phyloP scores from a whole-genome alignment of 176 grass and related monocot genomes.

The Rhynchospora pubera region DNA sequence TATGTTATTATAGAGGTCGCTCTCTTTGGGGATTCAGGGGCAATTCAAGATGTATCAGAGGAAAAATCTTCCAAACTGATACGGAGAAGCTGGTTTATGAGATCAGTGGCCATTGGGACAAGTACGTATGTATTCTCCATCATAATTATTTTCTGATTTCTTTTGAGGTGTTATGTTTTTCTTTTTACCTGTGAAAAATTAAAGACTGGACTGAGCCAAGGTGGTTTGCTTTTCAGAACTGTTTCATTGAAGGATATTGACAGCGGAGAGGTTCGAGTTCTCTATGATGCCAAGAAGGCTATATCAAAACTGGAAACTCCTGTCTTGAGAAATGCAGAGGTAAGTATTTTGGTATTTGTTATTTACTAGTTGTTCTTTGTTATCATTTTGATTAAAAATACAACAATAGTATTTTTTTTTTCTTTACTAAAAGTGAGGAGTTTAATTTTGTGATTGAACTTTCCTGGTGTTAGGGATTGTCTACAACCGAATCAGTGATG shows the following conservation, averaged over 20 bases:
- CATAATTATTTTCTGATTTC: neutral
- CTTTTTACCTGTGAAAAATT: neutral
- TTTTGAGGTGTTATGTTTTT: neutral
- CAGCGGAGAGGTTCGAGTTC: constrained; percentile 37
- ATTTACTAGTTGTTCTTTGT: neutral
- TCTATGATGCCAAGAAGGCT: constrained; percentile 52
- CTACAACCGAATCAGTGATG: constrained; percentile 37
- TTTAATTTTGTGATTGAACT: neutral
- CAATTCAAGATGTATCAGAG: constrained; percentile 41
- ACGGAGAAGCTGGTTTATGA: constrained; percentile 31
- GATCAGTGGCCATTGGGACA: constrained; percentile 75
- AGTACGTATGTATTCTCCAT: constrained; percentile 3
- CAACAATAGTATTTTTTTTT: neutral
- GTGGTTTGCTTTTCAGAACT: constrained; percentile 5
- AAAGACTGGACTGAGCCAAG: neutral
- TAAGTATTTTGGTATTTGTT: neutral
- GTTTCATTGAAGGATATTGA: constrained; percentile 45
- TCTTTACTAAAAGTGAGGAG: neutral
- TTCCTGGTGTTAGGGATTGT: constrained; percentile 34
- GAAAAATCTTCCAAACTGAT: constrained; percentile 33
- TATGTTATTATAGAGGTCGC: constrained; percentile 43
- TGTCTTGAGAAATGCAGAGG: constrained; percentile 39
- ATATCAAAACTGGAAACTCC: constrained; percentile 56
- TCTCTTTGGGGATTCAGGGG: constrained; percentile 71
- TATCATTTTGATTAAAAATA: neutral